Percentiles rank a stretch among this genome's conserved stretches.
Conservation (phyloP, 148 eudicot species). For the Nepenthes gracilis region DNA sequence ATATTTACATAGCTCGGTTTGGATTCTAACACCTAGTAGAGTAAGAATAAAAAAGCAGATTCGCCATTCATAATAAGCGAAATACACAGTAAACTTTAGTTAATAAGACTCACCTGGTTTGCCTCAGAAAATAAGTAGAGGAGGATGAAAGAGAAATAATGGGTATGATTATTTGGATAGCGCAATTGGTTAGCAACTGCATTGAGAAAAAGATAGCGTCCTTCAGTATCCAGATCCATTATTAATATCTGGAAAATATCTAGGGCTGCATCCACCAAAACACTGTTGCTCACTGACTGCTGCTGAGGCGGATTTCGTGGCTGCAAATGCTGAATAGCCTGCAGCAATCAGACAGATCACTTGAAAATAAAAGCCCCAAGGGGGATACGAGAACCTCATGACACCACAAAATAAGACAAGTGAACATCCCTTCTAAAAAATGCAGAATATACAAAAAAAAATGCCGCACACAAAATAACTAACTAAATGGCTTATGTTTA, state of each 20-base stretch:
- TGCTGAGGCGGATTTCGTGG: conserved; percentile 49
- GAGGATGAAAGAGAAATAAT: conserved; percentile 77
- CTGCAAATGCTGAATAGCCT: conserved; percentile 91
- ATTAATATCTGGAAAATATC: conserved; percentile 71
- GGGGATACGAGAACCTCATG: no score
- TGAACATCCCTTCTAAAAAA: no score
- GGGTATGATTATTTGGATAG: conserved; percentile 91
- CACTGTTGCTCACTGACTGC: conserved; percentile 42
- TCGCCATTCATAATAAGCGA: not conserved
- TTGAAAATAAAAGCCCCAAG: no score
- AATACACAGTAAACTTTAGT: not conserved
- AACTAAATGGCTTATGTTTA: no score
- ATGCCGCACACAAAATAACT: no score
- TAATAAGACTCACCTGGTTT: conserved; percentile 41
- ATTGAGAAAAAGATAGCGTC: conserved; percentile 80
- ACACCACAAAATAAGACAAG: no score
- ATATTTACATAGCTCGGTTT: no score
- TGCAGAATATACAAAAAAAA: no score
- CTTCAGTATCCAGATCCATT: conserved; percentile 76
- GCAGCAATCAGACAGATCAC: not conserved
- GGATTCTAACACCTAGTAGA: not conserved
- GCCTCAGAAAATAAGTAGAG: conserved; percentile 64
- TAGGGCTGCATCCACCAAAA: conserved; percentile 49
- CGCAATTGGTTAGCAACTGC: conserved; percentile 93
- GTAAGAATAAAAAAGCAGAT: not conserved